Conservation (phyloP, 2,329 filamentous ascomycete genomes). For the Fusarium bulbicola region DNA sequence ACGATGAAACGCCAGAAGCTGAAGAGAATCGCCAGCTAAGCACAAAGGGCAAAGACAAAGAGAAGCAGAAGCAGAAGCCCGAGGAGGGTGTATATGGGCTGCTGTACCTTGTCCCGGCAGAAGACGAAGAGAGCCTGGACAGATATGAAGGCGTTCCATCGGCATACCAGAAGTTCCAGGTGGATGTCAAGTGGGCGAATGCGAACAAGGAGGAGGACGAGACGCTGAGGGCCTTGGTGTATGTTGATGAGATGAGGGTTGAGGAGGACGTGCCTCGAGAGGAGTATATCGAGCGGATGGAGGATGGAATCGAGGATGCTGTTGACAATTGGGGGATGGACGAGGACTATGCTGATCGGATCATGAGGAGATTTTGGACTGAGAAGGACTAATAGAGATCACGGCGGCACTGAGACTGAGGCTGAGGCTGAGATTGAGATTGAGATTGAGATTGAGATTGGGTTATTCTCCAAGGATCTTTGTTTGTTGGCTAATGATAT, state of each 20-base stretch:
- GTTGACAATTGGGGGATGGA: slow-evolving; percentile 62
- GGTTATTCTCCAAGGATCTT: not conserved
- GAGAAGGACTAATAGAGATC: slow-evolving; percentile 6
- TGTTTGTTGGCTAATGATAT: not conserved
- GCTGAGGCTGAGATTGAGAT: too few relatives aligned
- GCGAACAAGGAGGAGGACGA: slow-evolving; percentile 35
- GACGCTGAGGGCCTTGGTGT: slow-evolving; percentile 61
- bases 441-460: too few relatives aligned
- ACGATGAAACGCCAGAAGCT: slow-evolving; percentile 6
- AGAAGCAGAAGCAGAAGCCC: not conserved
- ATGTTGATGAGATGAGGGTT: slow-evolving; percentile 61
- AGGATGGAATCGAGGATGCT: slow-evolving; percentile 69
- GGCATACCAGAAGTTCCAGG: slow-evolving; percentile 64
- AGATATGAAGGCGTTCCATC: slow-evolving; percentile 68
- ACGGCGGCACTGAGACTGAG: too few relatives aligned
- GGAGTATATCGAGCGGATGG: slow-evolving; percentile 73
- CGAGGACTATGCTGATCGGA: slow-evolving; percentile 60
- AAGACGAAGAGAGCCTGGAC: slow-evolving; percentile 64
- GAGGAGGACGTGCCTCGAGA: slow-evolving; percentile 53
- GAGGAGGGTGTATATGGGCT: slow-evolving; percentile 63
- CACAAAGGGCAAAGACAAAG: slow-evolving; percentile 15
- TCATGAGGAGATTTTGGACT: slow-evolving; percentile 60
- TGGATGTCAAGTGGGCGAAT: slow-evolving; percentile 47
- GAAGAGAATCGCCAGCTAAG: not conserved
- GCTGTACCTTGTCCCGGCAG: slow-evolving; percentile 60